These are phyloP conservation scores for Umbilicus rupestris DNA, from an alignment of 164 flowering plant genomes.

Conservation along the genomic window DNA sequence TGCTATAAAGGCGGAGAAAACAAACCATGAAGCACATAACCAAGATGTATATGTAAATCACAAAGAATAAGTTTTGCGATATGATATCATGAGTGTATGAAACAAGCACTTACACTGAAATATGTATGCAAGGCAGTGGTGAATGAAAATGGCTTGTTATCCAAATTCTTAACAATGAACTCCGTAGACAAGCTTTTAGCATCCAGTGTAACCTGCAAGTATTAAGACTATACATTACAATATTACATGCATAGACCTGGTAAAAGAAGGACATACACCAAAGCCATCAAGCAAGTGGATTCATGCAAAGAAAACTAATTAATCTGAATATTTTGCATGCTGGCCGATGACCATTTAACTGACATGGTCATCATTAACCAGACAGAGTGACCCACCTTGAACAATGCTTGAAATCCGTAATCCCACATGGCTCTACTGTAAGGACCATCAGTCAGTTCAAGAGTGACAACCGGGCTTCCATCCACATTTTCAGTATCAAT, in stretches of 20 bases:
- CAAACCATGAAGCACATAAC: neutral
- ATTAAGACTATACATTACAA: neutral
- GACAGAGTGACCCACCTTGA: constrained; percentile 42
- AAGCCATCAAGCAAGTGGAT: too few species aligned
- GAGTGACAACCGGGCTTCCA: constrained; percentile 61
- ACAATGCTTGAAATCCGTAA: constrained; percentile 66
- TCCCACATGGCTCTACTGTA: constrained; percentile 97
- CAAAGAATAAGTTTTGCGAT: neutral
- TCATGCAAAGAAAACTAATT: neutral
- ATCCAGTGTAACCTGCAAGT: constrained; percentile 56
- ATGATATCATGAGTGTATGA: neutral
- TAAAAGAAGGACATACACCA: neutral
- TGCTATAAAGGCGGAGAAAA: neutral
- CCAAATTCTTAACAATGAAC: constrained; percentile 59
- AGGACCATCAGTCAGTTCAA: constrained; percentile 69
- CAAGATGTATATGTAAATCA: neutral
- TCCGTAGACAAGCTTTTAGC: constrained; percentile 74
- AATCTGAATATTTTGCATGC: neutral
- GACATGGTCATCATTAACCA: neutral
- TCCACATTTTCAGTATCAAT: constrained; percentile 54
- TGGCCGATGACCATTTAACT: neutral
- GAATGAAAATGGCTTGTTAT: constrained; percentile 66
- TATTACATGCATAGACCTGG: neutral
- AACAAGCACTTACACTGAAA: constrained; percentile 54
- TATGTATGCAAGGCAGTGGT: constrained; percentile 85